These are phyloP conservation scores for Ilyonectria destructans DNA, from an alignment of 2,329 filamentous ascomycete species.

Conservation along the genomic window DNA sequence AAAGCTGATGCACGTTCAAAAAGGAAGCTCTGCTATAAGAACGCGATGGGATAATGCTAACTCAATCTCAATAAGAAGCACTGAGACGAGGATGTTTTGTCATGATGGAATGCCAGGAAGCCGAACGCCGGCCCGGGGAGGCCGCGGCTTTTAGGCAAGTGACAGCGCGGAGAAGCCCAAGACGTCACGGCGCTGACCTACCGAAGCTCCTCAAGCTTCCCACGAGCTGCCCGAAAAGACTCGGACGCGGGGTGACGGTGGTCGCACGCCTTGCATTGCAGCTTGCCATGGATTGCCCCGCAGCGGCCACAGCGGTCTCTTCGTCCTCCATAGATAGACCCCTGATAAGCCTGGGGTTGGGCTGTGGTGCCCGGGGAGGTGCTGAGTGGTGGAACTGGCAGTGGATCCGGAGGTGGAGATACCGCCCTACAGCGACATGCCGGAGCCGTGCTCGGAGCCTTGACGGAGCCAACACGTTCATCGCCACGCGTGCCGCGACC, in stretches of 20 bases:
- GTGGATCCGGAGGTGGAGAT: not conserved
- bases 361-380: no score
- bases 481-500: not conserved
- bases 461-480: not conserved
- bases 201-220: not conserved
- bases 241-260: not conserved
- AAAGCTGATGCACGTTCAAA: not conserved
- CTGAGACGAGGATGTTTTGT: not conserved
- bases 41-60: not conserved
- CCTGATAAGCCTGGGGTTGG: no score
- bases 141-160: slow-evolving; percentile 19
- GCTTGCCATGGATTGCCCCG: no score
- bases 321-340: no score
- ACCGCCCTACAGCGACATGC: not conserved
- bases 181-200: not conserved
- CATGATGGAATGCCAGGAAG: slow-evolving; percentile 8
- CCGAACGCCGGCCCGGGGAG: slow-evolving; percentile 26
- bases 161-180: slow-evolving; percentile 20
- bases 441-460: slow-evolving; percentile 1
- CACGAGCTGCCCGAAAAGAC: not conserved
- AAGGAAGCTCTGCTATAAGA: not conserved
- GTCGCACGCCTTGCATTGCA: not conserved
- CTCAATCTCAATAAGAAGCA: slow-evolving; percentile 1
- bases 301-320: no score
- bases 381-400: not conserved